phyloP scores from a whole-genome alignment of 192 early-diverging fungal species.

The Umbelopsis vinacea region DNA sequence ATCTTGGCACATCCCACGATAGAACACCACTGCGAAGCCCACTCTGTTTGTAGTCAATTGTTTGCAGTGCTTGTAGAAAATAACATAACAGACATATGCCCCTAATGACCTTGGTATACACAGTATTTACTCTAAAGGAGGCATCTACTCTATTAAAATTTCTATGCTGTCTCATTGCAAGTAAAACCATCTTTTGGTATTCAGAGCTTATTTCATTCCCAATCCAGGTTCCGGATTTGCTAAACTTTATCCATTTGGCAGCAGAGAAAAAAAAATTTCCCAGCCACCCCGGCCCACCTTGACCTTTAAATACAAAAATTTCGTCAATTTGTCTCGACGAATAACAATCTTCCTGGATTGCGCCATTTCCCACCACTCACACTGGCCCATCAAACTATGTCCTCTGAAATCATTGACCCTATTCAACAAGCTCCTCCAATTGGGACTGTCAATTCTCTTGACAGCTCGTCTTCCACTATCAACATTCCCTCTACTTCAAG shows the following conservation, averaged over 20 bases:
- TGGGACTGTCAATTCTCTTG: slow-evolving; percentile 19
- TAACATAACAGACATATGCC: too few relatives aligned
- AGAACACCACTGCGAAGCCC: too few relatives aligned
- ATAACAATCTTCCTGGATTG: not conserved
- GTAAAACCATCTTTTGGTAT: too few relatives aligned
- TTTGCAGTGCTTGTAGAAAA: too few relatives aligned
- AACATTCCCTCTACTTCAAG: not conserved
- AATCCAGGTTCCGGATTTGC: not conserved
- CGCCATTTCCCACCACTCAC: slow-evolving; percentile 13
- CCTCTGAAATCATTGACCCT: not conserved
- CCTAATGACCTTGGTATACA: too few relatives aligned
- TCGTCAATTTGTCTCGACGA: not conserved
- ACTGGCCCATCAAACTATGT: not conserved
- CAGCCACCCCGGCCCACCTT: not conserved
- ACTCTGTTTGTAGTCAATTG: too few relatives aligned
- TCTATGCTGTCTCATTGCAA: too few relatives aligned
- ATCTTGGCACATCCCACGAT: too few relatives aligned
- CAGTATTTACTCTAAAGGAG: too few relatives aligned
- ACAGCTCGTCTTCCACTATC: not conserved
- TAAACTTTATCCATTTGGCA: not conserved
- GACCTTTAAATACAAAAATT: not conserved
- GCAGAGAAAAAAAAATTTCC: too few relatives aligned
- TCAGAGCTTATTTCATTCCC: not conserved
- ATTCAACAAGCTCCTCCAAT: not conserved
- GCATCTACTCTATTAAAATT: too few relatives aligned